Evolutionary conservation across 768 basidiomycete genomes (phyloP).

Genomic region (Leccinum barrowsii): DNA sequence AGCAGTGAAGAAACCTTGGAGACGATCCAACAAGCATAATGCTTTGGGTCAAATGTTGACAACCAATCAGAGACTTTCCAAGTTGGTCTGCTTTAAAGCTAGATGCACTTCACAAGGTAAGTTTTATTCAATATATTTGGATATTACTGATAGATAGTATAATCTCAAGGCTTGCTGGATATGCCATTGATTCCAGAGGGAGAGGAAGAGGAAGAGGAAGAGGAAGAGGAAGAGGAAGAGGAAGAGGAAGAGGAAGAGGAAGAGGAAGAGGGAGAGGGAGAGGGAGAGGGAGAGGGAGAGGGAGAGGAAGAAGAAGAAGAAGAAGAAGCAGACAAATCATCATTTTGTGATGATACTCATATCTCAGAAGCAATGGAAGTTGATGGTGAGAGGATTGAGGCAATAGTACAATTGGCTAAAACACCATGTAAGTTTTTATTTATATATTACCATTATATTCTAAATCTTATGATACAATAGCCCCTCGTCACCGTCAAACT

Average conservation of each 20-base stretch:
- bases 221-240: too few species aligned
- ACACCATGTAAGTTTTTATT: background rate
- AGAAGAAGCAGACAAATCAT: background rate
- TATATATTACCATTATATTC: background rate
- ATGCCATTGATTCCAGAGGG: background rate
- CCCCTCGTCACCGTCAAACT: background rate
- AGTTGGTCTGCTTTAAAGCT: background rate
- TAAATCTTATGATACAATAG: background rate
- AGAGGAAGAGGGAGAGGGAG: background rate
- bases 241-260: too few species aligned
- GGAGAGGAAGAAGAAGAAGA: background rate
- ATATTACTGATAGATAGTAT: background rate
- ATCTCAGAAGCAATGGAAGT: background rate
- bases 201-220: too few species aligned
- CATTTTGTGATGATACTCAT: background rate
- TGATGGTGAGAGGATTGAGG: background rate
- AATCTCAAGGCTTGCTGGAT: background rate
- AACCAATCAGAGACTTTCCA: background rate
- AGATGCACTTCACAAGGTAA: background rate
- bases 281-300: background rate
- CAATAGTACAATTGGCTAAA: background rate
- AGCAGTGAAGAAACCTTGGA: background rate
- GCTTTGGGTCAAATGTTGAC: background rate
- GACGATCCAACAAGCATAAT: background rate
- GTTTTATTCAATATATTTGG: background rate